Conservation (phyloP, 2,329 filamentous ascomycete species). For the Chrysoporthe deuterocubensis region DNA sequence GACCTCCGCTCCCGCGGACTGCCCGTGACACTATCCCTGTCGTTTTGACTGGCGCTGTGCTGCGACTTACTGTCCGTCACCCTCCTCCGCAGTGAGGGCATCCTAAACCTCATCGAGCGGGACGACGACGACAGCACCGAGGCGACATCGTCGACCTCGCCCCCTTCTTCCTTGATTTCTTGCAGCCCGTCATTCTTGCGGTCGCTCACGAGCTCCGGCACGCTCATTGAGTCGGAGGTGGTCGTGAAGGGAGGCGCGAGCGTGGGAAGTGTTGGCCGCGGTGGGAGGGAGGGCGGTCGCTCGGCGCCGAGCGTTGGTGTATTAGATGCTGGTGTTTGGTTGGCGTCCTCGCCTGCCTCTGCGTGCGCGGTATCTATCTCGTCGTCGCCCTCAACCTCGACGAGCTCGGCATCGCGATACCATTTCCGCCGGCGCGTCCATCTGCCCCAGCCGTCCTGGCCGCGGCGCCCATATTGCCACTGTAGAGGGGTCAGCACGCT, state of each 20-base stretch:
- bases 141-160: constrained; percentile 44
- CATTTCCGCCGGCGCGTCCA: constrained; percentile 95
- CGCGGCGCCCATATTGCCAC: constrained; percentile 89
- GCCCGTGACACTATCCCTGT: constrained; percentile 16
- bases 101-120: constrained; percentile 47
- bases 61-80: constrained; percentile 39
- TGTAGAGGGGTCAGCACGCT: constrained; percentile 39
- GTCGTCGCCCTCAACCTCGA: constrained; percentile 63
- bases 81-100: constrained; percentile 46
- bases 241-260: constrained; percentile 19
- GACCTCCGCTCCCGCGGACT: constrained; percentile 33
- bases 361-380: constrained; percentile 40
- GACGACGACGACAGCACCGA: constrained; percentile 56
- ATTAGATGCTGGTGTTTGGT: background rate
- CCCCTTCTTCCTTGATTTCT: constrained; percentile 27
- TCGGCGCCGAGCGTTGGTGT: constrained; percentile 33
- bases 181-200: constrained; percentile 28
- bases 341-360: constrained; percentile 33
- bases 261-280: constrained; percentile 20
- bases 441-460: constrained; percentile 87
- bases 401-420: constrained; percentile 94
- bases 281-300: constrained; percentile 24
- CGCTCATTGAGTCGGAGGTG: constrained; percentile 16
- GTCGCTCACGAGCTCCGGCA: constrained; percentile 16
- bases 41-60: constrained; percentile 19